phyloP scores from a whole-genome alignment of 495 filamentous ascomycete genomes.

The Aspergillus ellipticus region DNA sequence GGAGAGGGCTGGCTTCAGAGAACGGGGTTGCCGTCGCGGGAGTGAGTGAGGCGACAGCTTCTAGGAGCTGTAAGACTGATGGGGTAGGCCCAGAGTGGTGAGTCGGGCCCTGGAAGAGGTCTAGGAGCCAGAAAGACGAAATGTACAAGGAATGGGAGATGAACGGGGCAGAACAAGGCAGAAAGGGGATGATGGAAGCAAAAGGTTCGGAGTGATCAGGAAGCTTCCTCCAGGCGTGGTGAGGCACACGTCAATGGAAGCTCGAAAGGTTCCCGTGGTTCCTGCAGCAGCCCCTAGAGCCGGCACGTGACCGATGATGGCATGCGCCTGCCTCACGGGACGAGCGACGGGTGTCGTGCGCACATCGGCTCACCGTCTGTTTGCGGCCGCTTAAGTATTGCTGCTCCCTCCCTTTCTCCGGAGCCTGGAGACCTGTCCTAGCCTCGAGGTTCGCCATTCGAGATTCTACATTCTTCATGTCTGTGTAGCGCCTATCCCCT shows the following conservation, averaged over 20 bases:
- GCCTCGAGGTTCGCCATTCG: background rate
- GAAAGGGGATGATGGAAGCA: conserved; percentile 26
- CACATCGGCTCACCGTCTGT: background rate
- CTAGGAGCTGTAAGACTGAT: conserved; percentile 26
- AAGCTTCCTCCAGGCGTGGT: conserved; percentile 29
- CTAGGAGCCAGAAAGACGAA: conserved; percentile 11
- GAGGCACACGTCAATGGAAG: conserved; percentile 44
- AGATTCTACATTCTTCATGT: background rate
- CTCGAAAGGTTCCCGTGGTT: conserved; percentile 22
- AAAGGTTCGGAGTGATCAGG: conserved; percentile 30
- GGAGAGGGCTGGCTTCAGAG: conserved; percentile 15
- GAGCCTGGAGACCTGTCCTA: background rate
- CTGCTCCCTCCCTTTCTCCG: background rate
- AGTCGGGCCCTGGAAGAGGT: conserved; percentile 1
- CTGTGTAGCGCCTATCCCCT: background rate
- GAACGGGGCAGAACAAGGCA: conserved; percentile 14
- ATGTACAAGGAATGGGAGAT: conserved; percentile 15
- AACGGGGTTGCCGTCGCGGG: conserved; percentile 21
- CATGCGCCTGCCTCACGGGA: conserved; percentile 1
- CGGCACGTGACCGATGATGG: conserved; percentile 21
- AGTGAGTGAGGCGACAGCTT: conserved; percentile 38
- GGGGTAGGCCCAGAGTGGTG: conserved; percentile 21
- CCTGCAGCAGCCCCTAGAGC: conserved; percentile 21
- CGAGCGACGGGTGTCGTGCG: background rate
- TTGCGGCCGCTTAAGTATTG: background rate